These are phyloP conservation scores for Neurospora intermedia DNA, from an alignment of 495 filamentous ascomycete genomes.

Conservation along the genomic window DNA sequence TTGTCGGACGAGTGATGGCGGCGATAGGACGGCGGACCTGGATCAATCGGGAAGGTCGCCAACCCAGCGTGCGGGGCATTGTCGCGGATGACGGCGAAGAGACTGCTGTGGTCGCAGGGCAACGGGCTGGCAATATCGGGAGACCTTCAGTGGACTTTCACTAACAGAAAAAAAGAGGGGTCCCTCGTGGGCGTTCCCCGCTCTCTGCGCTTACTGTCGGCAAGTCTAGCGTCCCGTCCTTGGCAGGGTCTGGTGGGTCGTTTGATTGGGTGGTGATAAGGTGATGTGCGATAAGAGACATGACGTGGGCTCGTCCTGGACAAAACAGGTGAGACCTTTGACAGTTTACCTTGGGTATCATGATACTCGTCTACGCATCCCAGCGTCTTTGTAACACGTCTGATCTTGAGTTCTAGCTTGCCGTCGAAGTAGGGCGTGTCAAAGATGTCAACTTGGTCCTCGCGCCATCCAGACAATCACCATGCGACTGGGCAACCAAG, in stretches of 20 bases:
- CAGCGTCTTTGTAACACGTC: too few species aligned
- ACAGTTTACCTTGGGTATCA: too few species aligned
- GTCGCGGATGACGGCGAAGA: slow-evolving; percentile 1
- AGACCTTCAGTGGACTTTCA: not conserved
- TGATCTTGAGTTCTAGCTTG: not conserved
- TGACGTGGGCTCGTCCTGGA: not conserved
- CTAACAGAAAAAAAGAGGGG: not conserved
- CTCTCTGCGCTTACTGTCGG: not conserved
- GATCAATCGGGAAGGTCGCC: slow-evolving; percentile 21
- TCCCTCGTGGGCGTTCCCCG: not conserved
- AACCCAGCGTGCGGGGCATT: slow-evolving; percentile 31
- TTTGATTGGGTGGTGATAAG: not conserved
- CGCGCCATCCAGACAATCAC: not conserved
- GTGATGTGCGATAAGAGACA: not conserved
- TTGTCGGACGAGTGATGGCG: not conserved
- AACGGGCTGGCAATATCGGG: too few species aligned
- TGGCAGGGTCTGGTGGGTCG: not conserved
- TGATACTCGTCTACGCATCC: too few species aligned
- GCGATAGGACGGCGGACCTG: not conserved
- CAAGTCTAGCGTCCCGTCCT: not conserved
- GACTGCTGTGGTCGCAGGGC: not conserved
- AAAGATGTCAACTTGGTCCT: not conserved
- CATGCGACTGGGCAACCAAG: too few species aligned
- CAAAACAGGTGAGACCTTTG: too few species aligned
- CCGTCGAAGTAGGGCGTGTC: not conserved